These are phyloP conservation scores for Aspergillus intermedius DNA, from an alignment of 2,329 filamentous ascomycete genomes.

Conservation along the genomic window DNA sequence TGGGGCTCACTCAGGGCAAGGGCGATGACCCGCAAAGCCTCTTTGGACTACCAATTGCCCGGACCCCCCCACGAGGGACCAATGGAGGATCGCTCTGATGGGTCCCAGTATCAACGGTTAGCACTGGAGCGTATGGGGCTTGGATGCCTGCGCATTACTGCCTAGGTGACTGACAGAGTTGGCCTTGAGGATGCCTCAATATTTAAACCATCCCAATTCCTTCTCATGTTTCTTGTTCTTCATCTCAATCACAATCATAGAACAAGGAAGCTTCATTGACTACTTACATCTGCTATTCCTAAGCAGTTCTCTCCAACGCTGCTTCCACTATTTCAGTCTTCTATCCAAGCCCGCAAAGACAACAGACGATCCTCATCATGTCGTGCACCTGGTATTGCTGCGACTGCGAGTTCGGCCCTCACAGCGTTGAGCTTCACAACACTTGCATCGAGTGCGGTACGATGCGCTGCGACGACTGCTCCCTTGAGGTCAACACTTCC, in stretches of 20 bases:
- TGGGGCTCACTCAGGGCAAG: neutral
- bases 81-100: neutral
- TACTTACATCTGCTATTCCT: neutral
- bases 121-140: neutral
- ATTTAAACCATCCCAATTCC: neutral
- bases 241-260: neutral
- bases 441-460: conserved; percentile 21
- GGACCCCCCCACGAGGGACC: neutral
- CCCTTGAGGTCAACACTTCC: conserved; percentile 3
- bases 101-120: neutral
- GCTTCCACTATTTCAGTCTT: neutral
- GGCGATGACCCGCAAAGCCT: neutral
- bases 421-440: conserved; percentile 17
- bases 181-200: neutral
- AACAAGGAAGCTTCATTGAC: neutral
- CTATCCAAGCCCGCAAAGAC: neutral
- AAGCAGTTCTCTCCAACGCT: neutral
- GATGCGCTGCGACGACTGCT: conserved; percentile 17
- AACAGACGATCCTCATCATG: conserved; percentile 6
- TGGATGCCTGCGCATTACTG: neutral
- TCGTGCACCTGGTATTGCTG: conserved; percentile 30
- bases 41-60: neutral
- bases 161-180: neutral
- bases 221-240: neutral
- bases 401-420: conserved; percentile 26